Evolutionary conservation across 805 yeast genomes (phyloP).

Genomic region (Candida saitoana): DNA sequence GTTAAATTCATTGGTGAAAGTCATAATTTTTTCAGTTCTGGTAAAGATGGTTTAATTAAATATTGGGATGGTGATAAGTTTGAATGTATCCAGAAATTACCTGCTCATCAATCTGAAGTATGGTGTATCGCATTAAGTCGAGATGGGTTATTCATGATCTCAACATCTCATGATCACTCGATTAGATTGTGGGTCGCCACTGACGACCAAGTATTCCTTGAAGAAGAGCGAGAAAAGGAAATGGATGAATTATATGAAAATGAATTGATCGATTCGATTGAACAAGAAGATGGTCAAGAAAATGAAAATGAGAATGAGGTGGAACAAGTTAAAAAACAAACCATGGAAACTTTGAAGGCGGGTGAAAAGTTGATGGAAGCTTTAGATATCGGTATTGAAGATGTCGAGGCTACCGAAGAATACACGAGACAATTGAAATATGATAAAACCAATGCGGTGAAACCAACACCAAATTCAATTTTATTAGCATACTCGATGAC

Average conservation of each 20-base stretch:
- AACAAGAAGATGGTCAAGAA: conserved; percentile 43
- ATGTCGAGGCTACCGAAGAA: conserved; percentile 53
- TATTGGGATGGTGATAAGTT: conserved; percentile 99
- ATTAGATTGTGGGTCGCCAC: conserved; percentile 91
- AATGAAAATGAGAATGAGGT: conserved; percentile 47
- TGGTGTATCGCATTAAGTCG: conserved; percentile 84
- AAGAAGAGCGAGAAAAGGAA: conserved; percentile 95
- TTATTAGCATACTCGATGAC: conserved; percentile 64
- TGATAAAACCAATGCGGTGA: conserved; percentile 43
- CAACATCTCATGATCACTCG: conserved; percentile 91
- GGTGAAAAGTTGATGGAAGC: conserved; percentile 94
- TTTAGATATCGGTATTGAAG: conserved; percentile 73
- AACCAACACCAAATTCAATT: conserved; percentile 68
- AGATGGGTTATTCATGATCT: conserved; percentile 66
- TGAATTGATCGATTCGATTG: conserved; percentile 70
- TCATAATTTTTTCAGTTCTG: conserved; percentile 84
- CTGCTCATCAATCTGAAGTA: conserved; percentile 84
- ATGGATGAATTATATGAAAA: conserved; percentile 87
- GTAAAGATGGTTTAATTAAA: conserved; percentile 85
- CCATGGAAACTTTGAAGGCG: conserved; percentile 87
- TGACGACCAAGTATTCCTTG: conserved; percentile 92
- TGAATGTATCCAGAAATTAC: conserved; percentile 83
- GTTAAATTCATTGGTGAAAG: conserved; percentile 80
- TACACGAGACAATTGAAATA: conserved; percentile 42
- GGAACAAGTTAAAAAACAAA: conserved; percentile 70